Percentiles rank a stretch among this genome's conserved stretches.
Conservation (phyloP, 306 rosid genomes). For the Ochetophila trinervis region DNA sequence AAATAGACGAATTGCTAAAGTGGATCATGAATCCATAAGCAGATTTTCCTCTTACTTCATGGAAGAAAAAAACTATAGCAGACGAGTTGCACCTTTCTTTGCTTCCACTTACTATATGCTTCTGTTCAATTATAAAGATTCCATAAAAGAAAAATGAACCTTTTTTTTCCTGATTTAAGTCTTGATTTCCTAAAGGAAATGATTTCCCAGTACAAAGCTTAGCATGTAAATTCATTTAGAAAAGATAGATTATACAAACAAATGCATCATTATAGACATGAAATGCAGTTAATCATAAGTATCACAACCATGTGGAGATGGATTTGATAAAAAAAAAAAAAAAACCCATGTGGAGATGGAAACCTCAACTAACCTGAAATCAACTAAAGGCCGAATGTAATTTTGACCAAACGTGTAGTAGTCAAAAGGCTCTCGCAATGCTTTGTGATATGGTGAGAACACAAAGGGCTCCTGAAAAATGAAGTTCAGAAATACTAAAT, state of each 20-base stretch:
- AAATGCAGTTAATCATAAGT: neutral
- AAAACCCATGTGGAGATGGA: constrained; percentile 26
- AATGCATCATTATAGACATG: neutral
- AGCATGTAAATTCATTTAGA: constrained; percentile 11
- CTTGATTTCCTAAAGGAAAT: too few species aligned
- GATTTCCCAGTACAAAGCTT: too few species aligned
- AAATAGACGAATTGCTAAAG: too few species aligned
- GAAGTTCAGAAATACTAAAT: constrained; percentile 27
- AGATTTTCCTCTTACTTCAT: too few species aligned
- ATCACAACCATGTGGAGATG: constrained; percentile 24
- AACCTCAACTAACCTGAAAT: constrained; percentile 65
- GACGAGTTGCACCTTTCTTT: too few species aligned
- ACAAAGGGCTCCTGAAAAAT: constrained; percentile 85
- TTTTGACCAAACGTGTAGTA: constrained; percentile 90
- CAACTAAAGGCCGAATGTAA: constrained; percentile 86
- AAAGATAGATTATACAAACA: neutral
- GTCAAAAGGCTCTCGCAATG: constrained; percentile 93
- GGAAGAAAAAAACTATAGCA: too few species aligned
- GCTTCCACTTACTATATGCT: too few species aligned
- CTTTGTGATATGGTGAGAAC: constrained; percentile 83
- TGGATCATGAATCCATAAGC: too few species aligned
- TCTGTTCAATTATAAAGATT: too few species aligned
- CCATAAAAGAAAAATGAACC: too few species aligned
- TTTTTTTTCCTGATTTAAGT: too few species aligned
- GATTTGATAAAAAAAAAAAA: too few species aligned